A percentile compares a stretch with the other conserved stretches of the same genome.
phyloP scores from a whole-genome alignment of 768 basidiomycete genomes.

The Lactarius hatsudake region DNA sequence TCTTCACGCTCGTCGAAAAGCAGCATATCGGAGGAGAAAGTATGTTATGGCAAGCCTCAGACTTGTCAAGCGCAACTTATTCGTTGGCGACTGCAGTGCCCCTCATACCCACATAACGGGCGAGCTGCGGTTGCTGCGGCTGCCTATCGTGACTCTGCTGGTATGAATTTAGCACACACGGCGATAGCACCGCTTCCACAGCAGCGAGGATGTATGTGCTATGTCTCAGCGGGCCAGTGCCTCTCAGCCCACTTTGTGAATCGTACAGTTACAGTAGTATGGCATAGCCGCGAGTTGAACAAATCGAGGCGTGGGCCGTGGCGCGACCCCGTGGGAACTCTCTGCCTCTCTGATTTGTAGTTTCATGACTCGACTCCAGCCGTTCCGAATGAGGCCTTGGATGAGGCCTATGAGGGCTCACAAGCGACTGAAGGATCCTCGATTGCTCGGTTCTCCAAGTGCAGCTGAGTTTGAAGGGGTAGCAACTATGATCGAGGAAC shows the following conservation, averaged over 20 bases:
- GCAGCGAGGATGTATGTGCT: neutral
- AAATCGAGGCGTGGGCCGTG: too few relatives aligned
- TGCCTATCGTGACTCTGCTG: neutral
- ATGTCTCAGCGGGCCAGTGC: neutral
- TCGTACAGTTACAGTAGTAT: too few relatives aligned
- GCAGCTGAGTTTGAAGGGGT: too few relatives aligned
- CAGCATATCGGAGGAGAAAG: neutral
- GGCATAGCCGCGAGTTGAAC: too few relatives aligned
- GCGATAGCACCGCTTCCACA: neutral
- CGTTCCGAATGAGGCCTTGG: too few relatives aligned
- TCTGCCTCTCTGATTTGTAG: too few relatives aligned
- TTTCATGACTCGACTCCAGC: too few relatives aligned
- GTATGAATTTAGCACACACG: neutral
- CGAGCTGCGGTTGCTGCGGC: neutral
- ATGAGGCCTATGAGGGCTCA: too few relatives aligned
- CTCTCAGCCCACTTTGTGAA: neutral
- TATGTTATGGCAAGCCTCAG: neutral
- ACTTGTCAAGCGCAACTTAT: neutral
- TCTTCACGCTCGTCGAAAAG: constrained; percentile 2
- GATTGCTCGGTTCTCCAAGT: too few relatives aligned
- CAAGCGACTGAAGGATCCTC: too few relatives aligned
- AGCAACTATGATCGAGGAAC: too few relatives aligned
- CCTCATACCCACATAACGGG: neutral
- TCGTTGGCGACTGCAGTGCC: neutral
- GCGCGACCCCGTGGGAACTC: too few relatives aligned